Conservation (phyloP, 1,284 basidiomycete genomes). For the Tremellales sp. region DNA sequence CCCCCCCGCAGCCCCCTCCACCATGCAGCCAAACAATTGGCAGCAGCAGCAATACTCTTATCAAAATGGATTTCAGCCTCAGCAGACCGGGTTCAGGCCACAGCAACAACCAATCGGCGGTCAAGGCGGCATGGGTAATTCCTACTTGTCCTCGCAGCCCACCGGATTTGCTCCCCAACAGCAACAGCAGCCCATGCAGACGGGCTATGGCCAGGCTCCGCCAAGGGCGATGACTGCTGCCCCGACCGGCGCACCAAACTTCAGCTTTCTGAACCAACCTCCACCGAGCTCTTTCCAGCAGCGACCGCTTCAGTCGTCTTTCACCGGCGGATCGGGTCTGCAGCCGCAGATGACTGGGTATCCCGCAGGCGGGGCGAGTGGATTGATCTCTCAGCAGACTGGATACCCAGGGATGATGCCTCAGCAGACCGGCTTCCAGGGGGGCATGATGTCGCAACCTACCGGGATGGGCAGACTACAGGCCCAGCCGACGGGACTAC, state of each 20-base stretch:
- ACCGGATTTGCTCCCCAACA: slow-evolving; percentile 29
- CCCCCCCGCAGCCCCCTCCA: slow-evolving; percentile 1
- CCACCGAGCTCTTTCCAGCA: slow-evolving; percentile 20
- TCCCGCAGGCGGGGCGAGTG: slow-evolving; percentile 26
- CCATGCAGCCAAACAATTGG: slow-evolving; percentile 32
- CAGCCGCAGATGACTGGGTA: slow-evolving; percentile 30
- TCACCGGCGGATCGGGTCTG: slow-evolving; percentile 29
- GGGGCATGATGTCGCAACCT: slow-evolving; percentile 62
- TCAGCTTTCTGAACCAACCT: slow-evolving; percentile 46
- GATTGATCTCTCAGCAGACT: slow-evolving; percentile 33
- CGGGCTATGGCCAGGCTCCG: background rate
- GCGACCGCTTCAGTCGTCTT: slow-evolving; percentile 6
- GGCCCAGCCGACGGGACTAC: slow-evolving; percentile 39
- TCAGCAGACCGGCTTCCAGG: slow-evolving; percentile 53
- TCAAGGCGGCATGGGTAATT: slow-evolving; percentile 17
- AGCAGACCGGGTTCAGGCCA: slow-evolving; percentile 51
- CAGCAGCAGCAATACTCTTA: slow-evolving; percentile 13
- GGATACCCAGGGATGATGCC: slow-evolving; percentile 33
- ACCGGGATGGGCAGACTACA: slow-evolving; percentile 58
- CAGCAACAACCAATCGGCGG: slow-evolving; percentile 10
- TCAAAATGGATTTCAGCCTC: slow-evolving; percentile 48
- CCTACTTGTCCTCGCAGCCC: slow-evolving; percentile 28
- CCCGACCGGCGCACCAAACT: slow-evolving; percentile 17
- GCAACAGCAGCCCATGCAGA: slow-evolving; percentile 10
- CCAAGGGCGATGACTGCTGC: slow-evolving; percentile 2